phyloP scores from a whole-genome alignment of 768 basidiomycete genomes.

The Leccinum disarticulatum region DNA sequence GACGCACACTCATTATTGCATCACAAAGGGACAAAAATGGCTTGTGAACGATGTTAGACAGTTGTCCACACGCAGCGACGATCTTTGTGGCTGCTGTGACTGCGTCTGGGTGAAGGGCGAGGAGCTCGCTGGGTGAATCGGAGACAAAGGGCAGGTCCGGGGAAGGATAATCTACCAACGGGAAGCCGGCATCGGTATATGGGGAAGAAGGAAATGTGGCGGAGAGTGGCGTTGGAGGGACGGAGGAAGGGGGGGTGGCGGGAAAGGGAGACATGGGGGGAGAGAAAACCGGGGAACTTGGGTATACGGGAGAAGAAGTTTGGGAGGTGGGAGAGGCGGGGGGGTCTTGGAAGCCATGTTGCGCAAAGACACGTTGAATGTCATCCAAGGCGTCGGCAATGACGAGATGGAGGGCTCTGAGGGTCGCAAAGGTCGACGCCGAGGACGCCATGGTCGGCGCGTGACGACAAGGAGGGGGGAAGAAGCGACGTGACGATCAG shows the following conservation, averaged over 20 bases:
- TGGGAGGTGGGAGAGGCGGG: conserved; percentile 14
- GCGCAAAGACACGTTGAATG: conserved; percentile 58
- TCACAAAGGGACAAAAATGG: conserved; percentile 76
- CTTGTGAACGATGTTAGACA: conserved; percentile 60
- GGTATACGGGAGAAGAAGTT: conserved; percentile 19
- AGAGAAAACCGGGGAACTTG: conserved; percentile 34
- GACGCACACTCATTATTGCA: conserved; percentile 64
- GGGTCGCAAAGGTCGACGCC: conserved; percentile 60
- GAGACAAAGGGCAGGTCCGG: conserved; percentile 49
- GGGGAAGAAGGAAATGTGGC: conserved; percentile 23
- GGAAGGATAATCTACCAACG: conserved; percentile 51
- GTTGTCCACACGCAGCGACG: conserved; percentile 68
- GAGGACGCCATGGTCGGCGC: conserved; percentile 23
- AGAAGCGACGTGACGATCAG: conserved; percentile 6
- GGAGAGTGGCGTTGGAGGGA: conserved; percentile 32
- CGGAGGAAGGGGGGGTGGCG: conserved; percentile 26
- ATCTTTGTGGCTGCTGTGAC: conserved; percentile 61
- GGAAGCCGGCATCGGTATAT: neutral
- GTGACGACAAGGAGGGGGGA: conserved; percentile 13
- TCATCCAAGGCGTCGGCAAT: conserved; percentile 69
- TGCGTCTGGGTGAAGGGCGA: conserved; percentile 61
- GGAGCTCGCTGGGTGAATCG: conserved; percentile 48
- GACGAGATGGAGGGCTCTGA: conserved; percentile 63
- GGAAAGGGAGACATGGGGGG: conserved; percentile 26
- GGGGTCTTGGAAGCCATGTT: conserved; percentile 8